phyloP scores from a whole-genome alignment of 1,139 yeast species.

The Hyphopichia wangnamkhiaoensis region DNA sequence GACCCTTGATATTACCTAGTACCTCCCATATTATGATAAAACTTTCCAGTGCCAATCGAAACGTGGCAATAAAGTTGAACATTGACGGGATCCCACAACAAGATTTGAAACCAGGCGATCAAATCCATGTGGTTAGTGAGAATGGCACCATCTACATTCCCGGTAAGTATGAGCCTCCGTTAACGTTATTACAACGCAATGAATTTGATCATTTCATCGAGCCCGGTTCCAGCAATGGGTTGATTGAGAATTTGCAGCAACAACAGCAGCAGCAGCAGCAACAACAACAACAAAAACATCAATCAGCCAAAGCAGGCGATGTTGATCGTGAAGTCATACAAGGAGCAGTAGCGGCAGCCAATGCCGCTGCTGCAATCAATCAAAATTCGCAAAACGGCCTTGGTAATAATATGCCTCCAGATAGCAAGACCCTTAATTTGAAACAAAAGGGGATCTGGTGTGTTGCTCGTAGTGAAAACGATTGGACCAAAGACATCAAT shows the following conservation, averaged over 20 bases:
- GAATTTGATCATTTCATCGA: constrained; percentile 17
- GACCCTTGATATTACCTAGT: constrained; percentile 82
- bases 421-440: constrained; percentile 9
- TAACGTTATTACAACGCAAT: constrained; percentile 4
- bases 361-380: neutral
- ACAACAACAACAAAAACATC: too few species aligned
- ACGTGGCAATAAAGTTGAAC: constrained; percentile 53
- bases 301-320: too few species aligned
- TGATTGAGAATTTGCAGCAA: neutral
- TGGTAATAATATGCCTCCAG: neutral
- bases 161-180: constrained; percentile 24
- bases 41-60: constrained; percentile 54
- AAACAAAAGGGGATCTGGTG: constrained; percentile 76
- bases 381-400: neutral
- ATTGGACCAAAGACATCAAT: constrained; percentile 90
- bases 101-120: constrained; percentile 72
- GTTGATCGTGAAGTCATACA: constrained; percentile 4
- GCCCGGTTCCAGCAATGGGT: constrained; percentile 13
- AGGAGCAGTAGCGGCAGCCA: constrained; percentile 2
- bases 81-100: constrained; percentile 82
- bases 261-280: neutral
- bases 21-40: constrained; percentile 67
- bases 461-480: constrained; percentile 76
- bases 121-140: constrained; percentile 67
- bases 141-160: constrained; percentile 55